Evolutionary conservation across 331 rosid genomes (phyloP).

Genomic region (Malus hybrid): DNA sequence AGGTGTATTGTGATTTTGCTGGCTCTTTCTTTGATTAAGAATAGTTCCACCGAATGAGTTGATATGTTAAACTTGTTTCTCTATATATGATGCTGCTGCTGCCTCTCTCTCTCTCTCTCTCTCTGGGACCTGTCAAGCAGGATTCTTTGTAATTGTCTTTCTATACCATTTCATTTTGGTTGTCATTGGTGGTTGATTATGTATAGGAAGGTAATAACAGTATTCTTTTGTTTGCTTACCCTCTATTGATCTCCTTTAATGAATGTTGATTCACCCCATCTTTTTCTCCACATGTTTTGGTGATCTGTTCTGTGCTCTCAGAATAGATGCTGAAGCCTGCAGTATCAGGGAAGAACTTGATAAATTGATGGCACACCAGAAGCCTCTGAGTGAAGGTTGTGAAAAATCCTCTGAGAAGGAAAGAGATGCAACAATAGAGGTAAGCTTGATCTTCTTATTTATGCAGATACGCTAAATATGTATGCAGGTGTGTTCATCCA

Average conservation of each 20-base stretch:
- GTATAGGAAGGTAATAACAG: not conserved
- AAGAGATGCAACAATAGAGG: constrained; percentile 34
- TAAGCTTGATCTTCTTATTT: constrained; percentile 16
- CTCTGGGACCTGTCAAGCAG: not conserved
- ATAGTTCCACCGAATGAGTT: not conserved
- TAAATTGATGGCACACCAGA: constrained; percentile 25
- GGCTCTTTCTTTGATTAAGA: not conserved
- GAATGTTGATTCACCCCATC: not conserved
- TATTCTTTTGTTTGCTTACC: not conserved
- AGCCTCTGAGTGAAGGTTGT: constrained; percentile 17
- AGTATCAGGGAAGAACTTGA: constrained; percentile 56
- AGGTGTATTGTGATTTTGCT: not conserved
- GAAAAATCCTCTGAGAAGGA: constrained; percentile 23
- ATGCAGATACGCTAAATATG: not conserved
- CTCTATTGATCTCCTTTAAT: not conserved
- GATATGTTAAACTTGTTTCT: not conserved
- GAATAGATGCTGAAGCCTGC: constrained; percentile 76
- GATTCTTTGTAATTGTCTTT: not conserved
- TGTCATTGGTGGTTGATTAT: not conserved
- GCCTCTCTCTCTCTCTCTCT: not conserved
- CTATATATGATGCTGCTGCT: not conserved
- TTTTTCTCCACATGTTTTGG: constrained; percentile 19
- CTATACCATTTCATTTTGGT: not conserved
- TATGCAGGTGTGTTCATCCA: not conserved
- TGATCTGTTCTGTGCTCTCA: constrained; percentile 42